Conservation (phyloP, 2,329 filamentous ascomycete genomes). For the Coniochaeta prunicola region DNA sequence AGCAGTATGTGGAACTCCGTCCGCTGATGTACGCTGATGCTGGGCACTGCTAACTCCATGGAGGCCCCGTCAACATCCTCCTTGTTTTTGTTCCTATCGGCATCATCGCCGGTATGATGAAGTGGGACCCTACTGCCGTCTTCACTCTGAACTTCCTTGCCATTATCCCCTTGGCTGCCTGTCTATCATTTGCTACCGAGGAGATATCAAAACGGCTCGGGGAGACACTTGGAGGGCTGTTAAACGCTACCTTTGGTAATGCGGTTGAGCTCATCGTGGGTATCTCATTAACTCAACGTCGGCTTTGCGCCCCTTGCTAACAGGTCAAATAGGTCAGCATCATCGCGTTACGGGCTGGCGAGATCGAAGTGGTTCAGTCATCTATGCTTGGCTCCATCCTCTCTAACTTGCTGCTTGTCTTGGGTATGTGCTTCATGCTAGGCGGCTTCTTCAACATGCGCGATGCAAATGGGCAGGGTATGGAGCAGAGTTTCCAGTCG, state of each 20-base stretch:
- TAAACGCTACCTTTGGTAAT: conserved; percentile 75
- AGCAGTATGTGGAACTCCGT: conserved; percentile 42
- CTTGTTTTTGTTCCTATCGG: conserved; percentile 70
- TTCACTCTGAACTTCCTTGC: conserved; percentile 77
- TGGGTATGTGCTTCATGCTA: conserved; percentile 73
- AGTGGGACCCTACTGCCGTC: conserved; percentile 59
- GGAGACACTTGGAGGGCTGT: conserved; percentile 64
- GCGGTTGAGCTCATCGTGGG: conserved; percentile 71
- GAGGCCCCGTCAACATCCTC: conserved; percentile 60
- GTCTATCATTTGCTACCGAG: conserved; percentile 72
- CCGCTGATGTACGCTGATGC: not conserved
- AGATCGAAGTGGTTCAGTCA: conserved; percentile 95
- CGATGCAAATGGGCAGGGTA: conserved; percentile 46
- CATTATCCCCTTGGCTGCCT: conserved; percentile 67
- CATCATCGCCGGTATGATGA: conserved; percentile 55
- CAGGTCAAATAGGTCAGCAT: conserved; percentile 65
- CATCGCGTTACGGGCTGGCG: conserved; percentile 73
- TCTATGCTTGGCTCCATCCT: conserved; percentile 96
- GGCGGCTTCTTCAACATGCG: conserved; percentile 61
- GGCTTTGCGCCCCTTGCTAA: not conserved
- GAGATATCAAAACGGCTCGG: conserved; percentile 67
- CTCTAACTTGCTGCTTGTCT: conserved; percentile 84
- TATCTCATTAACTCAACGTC: not conserved
- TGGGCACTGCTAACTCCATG: not conserved
- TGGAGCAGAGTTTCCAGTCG: conserved; percentile 66